Evolutionary conservation across 2,329 filamentous ascomycete species (phyloP).

Genomic region (Penicillium sp.): DNA sequence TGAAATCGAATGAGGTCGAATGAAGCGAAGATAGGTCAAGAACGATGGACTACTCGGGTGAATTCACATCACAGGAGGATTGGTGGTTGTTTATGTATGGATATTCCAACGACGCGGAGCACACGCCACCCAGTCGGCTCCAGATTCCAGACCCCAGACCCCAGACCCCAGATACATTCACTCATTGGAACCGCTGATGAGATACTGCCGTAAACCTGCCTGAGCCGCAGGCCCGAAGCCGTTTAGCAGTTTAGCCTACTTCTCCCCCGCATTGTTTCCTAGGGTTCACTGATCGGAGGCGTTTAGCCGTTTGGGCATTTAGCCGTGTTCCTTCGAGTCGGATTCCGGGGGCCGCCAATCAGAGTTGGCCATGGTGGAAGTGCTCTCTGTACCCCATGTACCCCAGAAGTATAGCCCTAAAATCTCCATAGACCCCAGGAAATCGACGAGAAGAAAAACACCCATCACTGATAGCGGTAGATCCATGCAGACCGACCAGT

Average conservation of each 20-base stretch:
- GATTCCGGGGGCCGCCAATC: not conserved
- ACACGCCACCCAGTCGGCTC: not conserved
- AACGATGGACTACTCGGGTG: not conserved
- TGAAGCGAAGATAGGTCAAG: not conserved
- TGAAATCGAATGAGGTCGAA: not conserved
- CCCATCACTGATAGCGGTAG: not conserved
- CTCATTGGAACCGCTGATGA: not conserved
- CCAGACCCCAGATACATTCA: conserved; percentile 5
- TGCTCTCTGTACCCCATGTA: not conserved
- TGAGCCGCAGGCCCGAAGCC: not conserved
- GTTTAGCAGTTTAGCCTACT: conserved; percentile 7
- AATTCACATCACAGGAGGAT: not conserved
- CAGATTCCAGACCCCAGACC: conserved; percentile 1
- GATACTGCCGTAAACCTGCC: not conserved
- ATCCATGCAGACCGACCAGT: conserved; percentile 4
- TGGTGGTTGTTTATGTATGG: conserved; percentile 1
- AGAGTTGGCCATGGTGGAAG: not conserved
- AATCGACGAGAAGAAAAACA: not conserved
- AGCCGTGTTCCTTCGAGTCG: not conserved
- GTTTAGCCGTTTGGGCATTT: not conserved
- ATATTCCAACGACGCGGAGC: not conserved
- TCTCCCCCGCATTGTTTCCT: not conserved
- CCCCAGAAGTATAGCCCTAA: not conserved
- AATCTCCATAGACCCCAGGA: not conserved
- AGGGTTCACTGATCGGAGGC: too few species aligned